Evolutionary conservation across 1,284 basidiomycete genomes (phyloP).

Genomic region (Microstroma glucosiphilum): DNA sequence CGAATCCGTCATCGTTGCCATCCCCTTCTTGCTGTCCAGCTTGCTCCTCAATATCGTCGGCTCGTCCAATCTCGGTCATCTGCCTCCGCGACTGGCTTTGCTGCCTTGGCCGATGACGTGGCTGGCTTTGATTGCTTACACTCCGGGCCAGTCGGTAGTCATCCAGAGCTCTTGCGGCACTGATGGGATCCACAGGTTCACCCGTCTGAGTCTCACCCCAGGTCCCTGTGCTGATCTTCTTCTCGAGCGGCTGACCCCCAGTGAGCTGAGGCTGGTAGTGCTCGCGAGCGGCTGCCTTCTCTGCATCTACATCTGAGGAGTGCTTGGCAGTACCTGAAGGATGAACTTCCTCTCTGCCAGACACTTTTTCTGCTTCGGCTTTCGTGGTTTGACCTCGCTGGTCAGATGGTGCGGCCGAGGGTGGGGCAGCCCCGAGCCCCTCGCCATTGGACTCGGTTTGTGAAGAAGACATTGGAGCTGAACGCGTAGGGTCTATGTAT

Average conservation of each 20-base stretch:
- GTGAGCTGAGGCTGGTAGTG: neutral
- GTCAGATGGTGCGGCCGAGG: too few relatives aligned
- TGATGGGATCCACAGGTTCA: conserved; percentile 23
- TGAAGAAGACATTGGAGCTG: too few relatives aligned
- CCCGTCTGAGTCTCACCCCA: conserved; percentile 31
- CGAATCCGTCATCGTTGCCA: conserved; percentile 21
- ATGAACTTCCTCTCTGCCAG: too few relatives aligned
- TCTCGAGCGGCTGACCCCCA: neutral
- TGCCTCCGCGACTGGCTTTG: conserved; percentile 7
- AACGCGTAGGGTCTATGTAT: too few relatives aligned
- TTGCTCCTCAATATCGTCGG: neutral
- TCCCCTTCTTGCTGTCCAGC: neutral
- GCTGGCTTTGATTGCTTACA: neutral
- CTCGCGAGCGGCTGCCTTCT: too few relatives aligned
- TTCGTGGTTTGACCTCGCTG: too few relatives aligned
- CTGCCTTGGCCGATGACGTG: conserved; percentile 7
- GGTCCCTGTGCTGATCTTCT: conserved; percentile 19
- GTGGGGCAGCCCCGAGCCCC: too few relatives aligned
- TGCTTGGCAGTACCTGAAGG: too few relatives aligned
- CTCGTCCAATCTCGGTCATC: conserved; percentile 6
- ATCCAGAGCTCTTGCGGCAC: conserved; percentile 20
- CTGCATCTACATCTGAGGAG: too few relatives aligned
- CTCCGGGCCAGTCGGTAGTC: conserved; percentile 28
- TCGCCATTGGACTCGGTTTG: too few relatives aligned
- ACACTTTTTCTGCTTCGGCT: too few relatives aligned